phyloP scores from a whole-genome alignment of 202 grass and related monocot genomes.

The Panicum virgatum region DNA sequence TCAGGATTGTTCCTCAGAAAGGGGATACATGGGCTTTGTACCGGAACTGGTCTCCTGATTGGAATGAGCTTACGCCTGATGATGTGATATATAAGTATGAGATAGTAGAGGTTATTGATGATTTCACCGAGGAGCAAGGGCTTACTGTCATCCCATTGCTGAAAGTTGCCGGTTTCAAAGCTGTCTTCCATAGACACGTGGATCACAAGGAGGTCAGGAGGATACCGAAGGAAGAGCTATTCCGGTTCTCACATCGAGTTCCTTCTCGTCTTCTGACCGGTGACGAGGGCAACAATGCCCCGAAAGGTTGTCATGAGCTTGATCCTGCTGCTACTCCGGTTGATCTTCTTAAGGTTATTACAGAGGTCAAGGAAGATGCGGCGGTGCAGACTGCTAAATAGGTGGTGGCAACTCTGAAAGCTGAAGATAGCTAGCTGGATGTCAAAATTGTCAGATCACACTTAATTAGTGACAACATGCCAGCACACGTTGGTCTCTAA shows the following conservation, averaged over 20 bases:
- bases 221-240: slow-evolving; percentile 85
- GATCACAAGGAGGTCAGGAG: slow-evolving; percentile 68
- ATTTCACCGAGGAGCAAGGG: slow-evolving; percentile 73
- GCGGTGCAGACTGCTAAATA: slow-evolving; percentile 49
- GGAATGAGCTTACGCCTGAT: slow-evolving; percentile 93
- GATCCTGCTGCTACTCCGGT: slow-evolving; percentile 90
- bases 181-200: slow-evolving; percentile 85
- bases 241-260: slow-evolving; percentile 85
- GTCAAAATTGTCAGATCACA: slow-evolving; percentile 25
- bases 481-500: slow-evolving; percentile 37
- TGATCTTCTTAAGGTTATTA: slow-evolving; percentile 85
- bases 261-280: slow-evolving; percentile 82
- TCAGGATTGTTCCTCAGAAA: slow-evolving; percentile 87
- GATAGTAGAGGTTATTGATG: slow-evolving; percentile 85
- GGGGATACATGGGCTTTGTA: slow-evolving; percentile 97
- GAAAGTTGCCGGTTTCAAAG: slow-evolving; percentile 94
- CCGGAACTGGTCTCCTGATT: slow-evolving; percentile 81
- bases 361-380: slow-evolving; percentile 63
- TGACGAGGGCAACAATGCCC: slow-evolving; percentile 81
- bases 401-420: slow-evolving; percentile 31
- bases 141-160: slow-evolving; percentile 73
- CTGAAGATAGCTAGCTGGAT: slow-evolving; percentile 37
- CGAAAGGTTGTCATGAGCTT: slow-evolving; percentile 88
- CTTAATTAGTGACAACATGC: slow-evolving; percentile 19
- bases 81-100: slow-evolving; percentile 91